Percentiles rank a stretch among this genome's conserved stretches.
Conservation (phyloP, 192 early-diverging fungal genomes). For the Coemansia sp. region DNA sequence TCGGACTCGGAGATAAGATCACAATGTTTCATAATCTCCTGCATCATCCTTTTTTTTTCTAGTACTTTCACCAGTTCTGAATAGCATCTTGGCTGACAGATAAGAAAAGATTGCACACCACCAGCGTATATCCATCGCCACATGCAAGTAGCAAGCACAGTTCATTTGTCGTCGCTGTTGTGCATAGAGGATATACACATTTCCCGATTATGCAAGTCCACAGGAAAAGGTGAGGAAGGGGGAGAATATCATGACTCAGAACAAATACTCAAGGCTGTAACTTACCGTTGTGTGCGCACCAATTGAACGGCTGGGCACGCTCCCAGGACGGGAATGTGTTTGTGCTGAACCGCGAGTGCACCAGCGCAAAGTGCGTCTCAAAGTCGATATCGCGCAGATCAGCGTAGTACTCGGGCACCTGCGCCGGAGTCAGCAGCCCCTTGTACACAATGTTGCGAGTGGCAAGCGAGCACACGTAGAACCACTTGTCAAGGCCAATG, state of each 20-base stretch:
- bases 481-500: slow-evolving; percentile 86
- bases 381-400: slow-evolving; percentile 85
- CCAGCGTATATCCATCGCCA: too few species aligned
- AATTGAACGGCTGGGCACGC: slow-evolving; percentile 97
- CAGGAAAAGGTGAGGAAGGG: too few species aligned
- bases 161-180: too few species aligned
- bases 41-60: too few species aligned
- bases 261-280: not conserved
- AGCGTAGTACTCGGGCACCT: slow-evolving; percentile 91
- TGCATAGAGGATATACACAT: too few species aligned
- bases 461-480: slow-evolving; percentile 96
- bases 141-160: too few species aligned
- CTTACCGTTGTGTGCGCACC: slow-evolving; percentile 97
- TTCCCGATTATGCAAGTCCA: too few species aligned
- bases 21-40: not conserved
- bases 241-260: not conserved
- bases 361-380: slow-evolving; percentile 91
- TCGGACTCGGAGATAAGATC: not conserved
- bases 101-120: too few species aligned
- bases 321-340: slow-evolving; percentile 99
- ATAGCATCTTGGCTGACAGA: too few species aligned
- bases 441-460: slow-evolving; percentile 96
- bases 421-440: slow-evolving; percentile 91
- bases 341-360: slow-evolving; percentile 98
- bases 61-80: too few species aligned